Conservation (phyloP, 805 yeast species). For the Citeromyces nyonsensis region DNA sequence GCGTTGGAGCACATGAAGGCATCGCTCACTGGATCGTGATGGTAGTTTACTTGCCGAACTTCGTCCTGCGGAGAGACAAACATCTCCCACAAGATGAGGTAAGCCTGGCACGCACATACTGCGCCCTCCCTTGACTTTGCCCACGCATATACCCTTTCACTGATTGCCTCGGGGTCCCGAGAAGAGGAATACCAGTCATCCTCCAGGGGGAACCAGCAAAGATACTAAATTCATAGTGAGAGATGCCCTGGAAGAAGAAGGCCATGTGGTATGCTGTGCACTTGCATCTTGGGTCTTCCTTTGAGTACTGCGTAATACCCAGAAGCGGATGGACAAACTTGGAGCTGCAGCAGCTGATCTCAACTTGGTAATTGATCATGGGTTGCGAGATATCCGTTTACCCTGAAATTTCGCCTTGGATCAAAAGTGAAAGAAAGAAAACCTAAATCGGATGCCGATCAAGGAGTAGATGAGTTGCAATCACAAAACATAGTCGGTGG, state of each 20-base stretch:
- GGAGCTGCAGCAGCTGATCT: slow-evolving; percentile 1
- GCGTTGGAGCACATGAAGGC: slow-evolving; percentile 27
- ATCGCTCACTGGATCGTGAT: slow-evolving; percentile 35
- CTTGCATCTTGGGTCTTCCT: slow-evolving; percentile 32
- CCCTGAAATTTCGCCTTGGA: too few species aligned
- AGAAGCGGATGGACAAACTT: too few species aligned
- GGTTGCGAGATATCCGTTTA: too few species aligned
- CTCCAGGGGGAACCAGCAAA: slow-evolving; percentile 75
- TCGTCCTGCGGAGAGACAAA: slow-evolving; percentile 36
- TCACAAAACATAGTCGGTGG: too few species aligned
- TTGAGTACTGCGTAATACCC: too few species aligned
- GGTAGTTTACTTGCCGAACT: slow-evolving; percentile 21
- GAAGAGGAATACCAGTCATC: slow-evolving; percentile 47
- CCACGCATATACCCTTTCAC: slow-evolving; percentile 36
- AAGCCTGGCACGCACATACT: slow-evolving; percentile 43
- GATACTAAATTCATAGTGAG: slow-evolving; percentile 66
- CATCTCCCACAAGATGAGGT: slow-evolving; percentile 45
- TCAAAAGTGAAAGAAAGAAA: too few species aligned
- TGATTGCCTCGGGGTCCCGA: slow-evolving; percentile 30
- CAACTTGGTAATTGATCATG: too few species aligned
- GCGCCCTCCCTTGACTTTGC: slow-evolving; percentile 29
- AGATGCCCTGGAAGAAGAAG: slow-evolving; percentile 54
- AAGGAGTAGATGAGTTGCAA: too few species aligned
- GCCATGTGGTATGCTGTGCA: slow-evolving; percentile 60
- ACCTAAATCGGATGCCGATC: too few species aligned